phyloP scores from a whole-genome alignment of 2,329 filamentous ascomycete genomes.

The Westerdykella sp. region DNA sequence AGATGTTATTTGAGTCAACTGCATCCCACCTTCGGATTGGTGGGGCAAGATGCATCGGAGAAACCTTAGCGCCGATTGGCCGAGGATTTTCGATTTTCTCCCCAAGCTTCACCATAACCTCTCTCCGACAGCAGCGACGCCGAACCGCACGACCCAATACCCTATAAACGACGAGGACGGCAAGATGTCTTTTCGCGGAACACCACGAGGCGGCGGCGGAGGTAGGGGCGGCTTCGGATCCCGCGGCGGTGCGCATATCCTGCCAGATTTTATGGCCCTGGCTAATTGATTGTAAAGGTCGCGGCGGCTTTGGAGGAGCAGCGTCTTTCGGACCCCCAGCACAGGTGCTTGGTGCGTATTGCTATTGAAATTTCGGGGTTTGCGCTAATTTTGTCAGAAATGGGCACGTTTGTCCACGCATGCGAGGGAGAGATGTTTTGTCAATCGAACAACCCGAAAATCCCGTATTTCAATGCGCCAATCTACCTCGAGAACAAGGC shows the following conservation, averaged over 20 bases:
- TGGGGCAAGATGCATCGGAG: conserved; percentile 7
- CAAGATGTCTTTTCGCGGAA: conserved; percentile 58
- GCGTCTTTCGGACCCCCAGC: conserved; percentile 42
- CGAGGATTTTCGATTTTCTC: conserved; percentile 3
- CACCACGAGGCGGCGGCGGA: conserved; percentile 40
- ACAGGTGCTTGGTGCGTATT: conserved; percentile 36
- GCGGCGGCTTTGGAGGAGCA: conserved; percentile 28
- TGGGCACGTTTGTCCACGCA: conserved; percentile 90
- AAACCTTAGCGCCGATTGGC: conserved; percentile 25
- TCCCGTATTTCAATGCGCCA: conserved; percentile 97
- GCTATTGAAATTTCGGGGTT: not conserved
- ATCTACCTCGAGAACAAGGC: conserved; percentile 99
- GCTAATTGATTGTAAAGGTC: conserved; percentile 32
- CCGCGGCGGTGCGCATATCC: conserved; percentile 42
- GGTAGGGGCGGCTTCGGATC: conserved; percentile 47
- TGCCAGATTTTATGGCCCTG: conserved; percentile 11
- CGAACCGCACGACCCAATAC: too few species aligned
- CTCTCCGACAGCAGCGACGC: not conserved
- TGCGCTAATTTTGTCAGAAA: conserved; percentile 53
- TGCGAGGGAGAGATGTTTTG: conserved; percentile 98
- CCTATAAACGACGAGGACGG: not conserved
- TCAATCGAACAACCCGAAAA: conserved; percentile 89
- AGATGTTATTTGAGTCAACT: not conserved
- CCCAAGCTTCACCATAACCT: not conserved
- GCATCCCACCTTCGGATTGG: not conserved